These are phyloP conservation scores for Bigelowiella natans DNA, from an alignment of 78 protist genomes.

Conservation along the genomic window DNA sequence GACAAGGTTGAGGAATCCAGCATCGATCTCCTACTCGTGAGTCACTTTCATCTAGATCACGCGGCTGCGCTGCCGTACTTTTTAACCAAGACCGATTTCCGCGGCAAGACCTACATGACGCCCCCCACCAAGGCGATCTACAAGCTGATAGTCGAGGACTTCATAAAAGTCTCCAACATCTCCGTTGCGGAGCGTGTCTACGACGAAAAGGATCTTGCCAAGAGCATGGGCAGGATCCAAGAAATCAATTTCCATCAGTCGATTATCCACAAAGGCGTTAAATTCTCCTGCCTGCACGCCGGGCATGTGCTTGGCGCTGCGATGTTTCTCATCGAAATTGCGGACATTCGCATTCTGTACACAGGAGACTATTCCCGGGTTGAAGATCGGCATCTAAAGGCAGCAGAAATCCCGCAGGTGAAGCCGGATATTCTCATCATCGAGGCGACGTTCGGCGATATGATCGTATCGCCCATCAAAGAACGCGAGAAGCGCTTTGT, in stretches of 20 bases:
- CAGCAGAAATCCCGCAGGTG: constrained; percentile 9
- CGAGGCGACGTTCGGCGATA: constrained; percentile 15
- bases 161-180: neutral
- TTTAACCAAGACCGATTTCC: constrained; percentile 56
- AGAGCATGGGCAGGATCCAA: neutral
- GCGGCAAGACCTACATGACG: constrained; percentile 88
- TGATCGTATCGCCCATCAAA: neutral
- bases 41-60: constrained; percentile 89
- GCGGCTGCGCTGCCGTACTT: constrained; percentile 80
- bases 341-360: constrained; percentile 9
- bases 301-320: constrained; percentile 35
- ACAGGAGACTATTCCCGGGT: constrained; percentile 20
- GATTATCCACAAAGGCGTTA: neutral
- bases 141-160: neutral
- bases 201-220: neutral
- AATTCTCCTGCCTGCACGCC: constrained; percentile 7
- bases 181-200: neutral
- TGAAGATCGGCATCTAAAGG: constrained; percentile 20
- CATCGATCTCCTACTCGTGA: constrained; percentile 70
- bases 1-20: constrained; percentile 46
- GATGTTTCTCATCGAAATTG: constrained; percentile 25
- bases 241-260: constrained; percentile 14
- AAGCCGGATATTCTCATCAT: constrained; percentile 17
- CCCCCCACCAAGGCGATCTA: constrained; percentile 83
- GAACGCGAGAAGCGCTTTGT: constrained; percentile 6